Evolutionary conservation across 306 rosid genomes (phyloP), one percentile per base, ranked within the genome.

Genomic region (Gastrolobium bilobum): DNA sequence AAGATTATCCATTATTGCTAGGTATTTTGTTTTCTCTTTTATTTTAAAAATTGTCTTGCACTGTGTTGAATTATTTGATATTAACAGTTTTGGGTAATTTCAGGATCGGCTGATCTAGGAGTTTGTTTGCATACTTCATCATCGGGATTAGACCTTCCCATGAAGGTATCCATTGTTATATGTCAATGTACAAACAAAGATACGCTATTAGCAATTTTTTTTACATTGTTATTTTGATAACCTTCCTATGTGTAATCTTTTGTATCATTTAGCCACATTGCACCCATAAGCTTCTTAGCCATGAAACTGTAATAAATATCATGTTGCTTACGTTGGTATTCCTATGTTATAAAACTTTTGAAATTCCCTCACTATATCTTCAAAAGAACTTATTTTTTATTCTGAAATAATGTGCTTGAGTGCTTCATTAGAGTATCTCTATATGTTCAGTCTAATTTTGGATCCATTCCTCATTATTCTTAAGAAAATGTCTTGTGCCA

Each of bases 121-220:
- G 93, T 95, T 73, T 95, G 99, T 85, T 82, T 95, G 76, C 99
- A 95, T 82, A 93, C 98, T 60, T 95, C 98, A 43, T 95, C 99
- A 47, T 95, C 99, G 14, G 99, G 98, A 79, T 82, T 95, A 78
- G 99, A 95, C 86, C 99, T 93, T 86, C 99, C 99, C 40, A 95
- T 93, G 99, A 95, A 95, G 99, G 99, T 93, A 87, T 11, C 67
- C 50, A 35, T 76, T 54, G 33, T 62, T 35, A 7, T 46, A 58
- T 75, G 63, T 52, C 57, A 46, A 61, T 31, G 43, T 35, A 33
- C 40, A 46, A 6, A 34, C 35, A 66, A 13, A 65, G 57, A 52
- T 61, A 56, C 29, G 13, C 50, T 4, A 5, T 42, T 64, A 43
- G 35, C 33, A 30, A 48, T 58, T 50, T 58, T 8, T 61, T 10